Conservation (phyloP, 495 filamentous ascomycete species). For the Gamarada debralockiae region DNA sequence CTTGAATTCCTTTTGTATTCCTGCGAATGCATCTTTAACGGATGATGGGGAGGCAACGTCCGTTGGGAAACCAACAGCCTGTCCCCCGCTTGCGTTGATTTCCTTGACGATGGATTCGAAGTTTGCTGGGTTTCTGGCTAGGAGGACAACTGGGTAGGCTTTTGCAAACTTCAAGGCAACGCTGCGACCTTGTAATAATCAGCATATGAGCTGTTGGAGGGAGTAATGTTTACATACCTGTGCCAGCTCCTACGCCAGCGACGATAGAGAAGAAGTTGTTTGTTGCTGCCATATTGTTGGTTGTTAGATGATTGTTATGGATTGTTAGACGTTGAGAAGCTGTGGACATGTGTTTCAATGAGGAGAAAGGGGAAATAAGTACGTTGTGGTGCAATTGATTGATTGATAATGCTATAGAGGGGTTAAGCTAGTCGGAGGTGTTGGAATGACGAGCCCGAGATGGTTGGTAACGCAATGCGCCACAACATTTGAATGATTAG, state of each 20-base stretch:
- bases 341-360: constrained; percentile 6
- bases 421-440: background rate
- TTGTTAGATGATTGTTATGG: constrained; percentile 8
- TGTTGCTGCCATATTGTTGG: constrained; percentile 27
- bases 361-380: background rate
- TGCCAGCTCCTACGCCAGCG: constrained; percentile 72
- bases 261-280: constrained; percentile 60
- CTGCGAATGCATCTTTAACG: constrained; percentile 53
- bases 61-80: constrained; percentile 63
- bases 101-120: constrained; percentile 57
- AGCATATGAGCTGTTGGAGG: background rate
- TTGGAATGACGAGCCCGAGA: background rate
- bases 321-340: constrained; percentile 5
- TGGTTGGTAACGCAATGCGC: background rate
- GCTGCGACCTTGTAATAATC: background rate
- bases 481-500: background rate
- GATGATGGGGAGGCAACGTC: constrained; percentile 56
- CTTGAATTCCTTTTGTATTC: constrained; percentile 51
- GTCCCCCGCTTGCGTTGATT: constrained; percentile 58
- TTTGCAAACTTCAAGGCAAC: constrained; percentile 58
- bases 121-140: constrained; percentile 58
- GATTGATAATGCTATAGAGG: constrained; percentile 20
- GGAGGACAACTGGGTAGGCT: constrained; percentile 60
- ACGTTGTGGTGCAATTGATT: constrained; percentile 11
- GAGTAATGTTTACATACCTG: constrained; percentile 34